Evolutionary conservation across 768 basidiomycete species (phyloP).

Genomic region (Lactarius pseudohatsudake): DNA sequence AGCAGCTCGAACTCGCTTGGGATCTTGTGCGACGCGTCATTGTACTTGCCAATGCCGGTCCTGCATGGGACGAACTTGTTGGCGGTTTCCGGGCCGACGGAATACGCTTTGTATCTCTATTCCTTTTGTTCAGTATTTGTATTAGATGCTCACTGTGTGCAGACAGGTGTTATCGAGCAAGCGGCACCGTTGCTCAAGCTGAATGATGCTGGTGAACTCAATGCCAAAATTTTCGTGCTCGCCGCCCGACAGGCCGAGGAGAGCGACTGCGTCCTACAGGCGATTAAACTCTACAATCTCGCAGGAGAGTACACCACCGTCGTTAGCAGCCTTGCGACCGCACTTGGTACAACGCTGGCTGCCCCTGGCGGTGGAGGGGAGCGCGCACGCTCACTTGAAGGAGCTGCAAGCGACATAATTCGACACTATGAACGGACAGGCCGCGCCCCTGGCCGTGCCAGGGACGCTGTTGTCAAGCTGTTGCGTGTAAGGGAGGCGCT

Average conservation of each 20-base stretch:
- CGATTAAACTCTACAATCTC: slow-evolving; percentile 94
- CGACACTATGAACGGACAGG: slow-evolving; percentile 78
- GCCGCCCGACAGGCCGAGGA: slow-evolving; percentile 82
- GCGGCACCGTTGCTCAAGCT: slow-evolving; percentile 76
- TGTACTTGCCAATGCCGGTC: slow-evolving; percentile 72
- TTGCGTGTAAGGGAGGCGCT: slow-evolving; percentile 81
- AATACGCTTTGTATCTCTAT: slow-evolving; percentile 71
- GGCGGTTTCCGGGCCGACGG: slow-evolving; percentile 92
- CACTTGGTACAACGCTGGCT: slow-evolving; percentile 79
- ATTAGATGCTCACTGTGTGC: slow-evolving; percentile 13
- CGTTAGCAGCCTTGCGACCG: slow-evolving; percentile 80
- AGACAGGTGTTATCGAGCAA: slow-evolving; percentile 89
- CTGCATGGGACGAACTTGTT: slow-evolving; percentile 89
- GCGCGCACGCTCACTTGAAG: slow-evolving; percentile 66
- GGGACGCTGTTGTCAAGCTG: slow-evolving; percentile 72
- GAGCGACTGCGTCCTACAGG: slow-evolving; percentile 83
- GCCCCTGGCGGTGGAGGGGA: slow-evolving; percentile 58
- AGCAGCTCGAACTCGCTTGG: slow-evolving; percentile 82
- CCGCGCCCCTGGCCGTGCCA: slow-evolving; percentile 64
- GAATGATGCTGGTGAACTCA: slow-evolving; percentile 62
- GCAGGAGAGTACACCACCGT: slow-evolving; percentile 90
- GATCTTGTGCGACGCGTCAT: slow-evolving; percentile 77
- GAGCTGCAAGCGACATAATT: slow-evolving; percentile 75
- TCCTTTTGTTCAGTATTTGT: neutral
- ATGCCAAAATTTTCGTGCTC: slow-evolving; percentile 76